These are phyloP conservation scores for Punica granatum DNA, from an alignment of 345 rosid species.

Conservation along the genomic window DNA sequence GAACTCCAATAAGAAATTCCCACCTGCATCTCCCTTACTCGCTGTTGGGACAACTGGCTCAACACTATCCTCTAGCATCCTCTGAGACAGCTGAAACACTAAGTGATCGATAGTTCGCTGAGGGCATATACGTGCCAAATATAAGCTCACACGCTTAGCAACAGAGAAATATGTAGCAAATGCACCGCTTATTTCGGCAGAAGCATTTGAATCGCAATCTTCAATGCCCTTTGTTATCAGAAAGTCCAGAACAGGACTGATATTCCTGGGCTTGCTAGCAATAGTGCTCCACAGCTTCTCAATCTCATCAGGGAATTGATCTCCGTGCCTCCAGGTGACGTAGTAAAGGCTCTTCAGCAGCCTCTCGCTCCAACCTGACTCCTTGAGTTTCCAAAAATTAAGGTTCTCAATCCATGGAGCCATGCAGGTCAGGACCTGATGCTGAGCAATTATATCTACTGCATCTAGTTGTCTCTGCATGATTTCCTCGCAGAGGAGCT, in stretches of 20 bases:
- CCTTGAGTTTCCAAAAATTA: slow-evolving; percentile 97
- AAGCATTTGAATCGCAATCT: slow-evolving; percentile 97
- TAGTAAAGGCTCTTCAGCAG: slow-evolving; percentile 93
- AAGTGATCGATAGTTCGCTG: slow-evolving; percentile 96
- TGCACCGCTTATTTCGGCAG: slow-evolving; percentile 98
- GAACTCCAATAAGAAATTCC: slow-evolving; percentile 78
- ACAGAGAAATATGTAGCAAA: slow-evolving; percentile 98
- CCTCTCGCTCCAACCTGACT: slow-evolving; percentile 98
- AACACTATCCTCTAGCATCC: slow-evolving; percentile 87
- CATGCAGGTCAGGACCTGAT: slow-evolving; percentile 99
- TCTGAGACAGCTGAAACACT: slow-evolving; percentile 87
- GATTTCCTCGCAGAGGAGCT: slow-evolving; percentile 95
- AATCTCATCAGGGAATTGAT: slow-evolving; percentile 98
- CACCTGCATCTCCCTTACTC: slow-evolving; percentile 55
- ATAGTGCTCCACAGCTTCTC: slow-evolving; percentile 99
- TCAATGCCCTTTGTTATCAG: slow-evolving; percentile 94
- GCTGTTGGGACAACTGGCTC: slow-evolving; percentile 60
- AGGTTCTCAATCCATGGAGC: slow-evolving; percentile 99
- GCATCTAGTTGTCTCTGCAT: slow-evolving; percentile 99
- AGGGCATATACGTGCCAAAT: slow-evolving; percentile 94
- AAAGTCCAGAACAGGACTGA: slow-evolving; percentile 95
- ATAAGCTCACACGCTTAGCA: slow-evolving; percentile 95
- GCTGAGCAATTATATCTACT: slow-evolving; percentile 97
- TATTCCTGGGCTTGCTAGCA: slow-evolving; percentile 91
- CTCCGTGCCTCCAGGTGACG: slow-evolving; percentile 98